These are phyloP conservation scores for Claviceps quebecensis DNA, from an alignment of 2,329 filamentous ascomycete species.

Conservation along the genomic window DNA sequence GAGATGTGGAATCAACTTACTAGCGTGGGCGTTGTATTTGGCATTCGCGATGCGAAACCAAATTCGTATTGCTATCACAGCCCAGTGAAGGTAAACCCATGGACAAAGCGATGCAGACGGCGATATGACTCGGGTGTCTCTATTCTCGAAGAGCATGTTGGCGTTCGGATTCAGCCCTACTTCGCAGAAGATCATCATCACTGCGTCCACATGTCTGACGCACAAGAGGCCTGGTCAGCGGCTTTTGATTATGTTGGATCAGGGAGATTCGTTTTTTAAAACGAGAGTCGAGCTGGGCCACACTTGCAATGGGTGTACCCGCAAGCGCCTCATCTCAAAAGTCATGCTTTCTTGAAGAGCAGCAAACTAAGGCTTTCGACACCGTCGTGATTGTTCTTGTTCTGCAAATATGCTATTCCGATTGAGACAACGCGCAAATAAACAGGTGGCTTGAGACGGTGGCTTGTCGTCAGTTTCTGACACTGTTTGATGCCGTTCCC, in stretches of 20 bases:
- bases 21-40: slow-evolving; percentile 20
- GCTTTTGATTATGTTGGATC: slow-evolving; percentile 18
- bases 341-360: neutral
- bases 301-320: no score
- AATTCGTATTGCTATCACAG: slow-evolving; percentile 30
- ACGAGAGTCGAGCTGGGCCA: slow-evolving; percentile 4
- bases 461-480: neutral
- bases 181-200: slow-evolving; percentile 32
- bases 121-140: slow-evolving; percentile 24
- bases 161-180: slow-evolving; percentile 24
- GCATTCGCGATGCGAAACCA: slow-evolving; percentile 22
- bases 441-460: neutral
- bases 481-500: neutral
- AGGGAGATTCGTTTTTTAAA: slow-evolving; percentile 20
- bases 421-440: neutral
- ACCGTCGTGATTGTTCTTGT: neutral
- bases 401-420: neutral
- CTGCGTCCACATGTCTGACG: slow-evolving; percentile 22
- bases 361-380: neutral
- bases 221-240: slow-evolving; percentile 23
- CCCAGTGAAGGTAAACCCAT: slow-evolving; percentile 28
- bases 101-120: slow-evolving; percentile 28
- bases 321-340: neutral
- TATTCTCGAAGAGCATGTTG: slow-evolving; percentile 24
- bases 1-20: slow-evolving; percentile 25